A percentile compares a stretch with the other conserved stretches of the same genome.
Conservation (phyloP, 2,329 filamentous ascomycete species). For the Epichloe sylvatica region DNA sequence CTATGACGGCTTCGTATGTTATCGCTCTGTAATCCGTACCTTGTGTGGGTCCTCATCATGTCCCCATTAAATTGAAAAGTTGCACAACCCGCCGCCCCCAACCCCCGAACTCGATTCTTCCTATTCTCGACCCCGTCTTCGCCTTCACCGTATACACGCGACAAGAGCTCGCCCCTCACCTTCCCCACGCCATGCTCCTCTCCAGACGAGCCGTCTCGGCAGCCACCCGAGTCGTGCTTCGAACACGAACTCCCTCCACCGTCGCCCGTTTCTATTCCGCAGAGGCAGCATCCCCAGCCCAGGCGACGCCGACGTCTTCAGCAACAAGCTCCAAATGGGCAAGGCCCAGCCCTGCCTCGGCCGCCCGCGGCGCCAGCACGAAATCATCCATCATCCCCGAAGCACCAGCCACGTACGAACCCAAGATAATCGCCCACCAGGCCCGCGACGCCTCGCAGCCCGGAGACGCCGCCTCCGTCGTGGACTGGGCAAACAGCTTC, state of each 20-base stretch:
- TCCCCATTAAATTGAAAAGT: neutral
- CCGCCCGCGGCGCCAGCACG: neutral
- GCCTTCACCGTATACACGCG: neutral
- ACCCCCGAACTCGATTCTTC: neutral
- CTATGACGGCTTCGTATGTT: neutral
- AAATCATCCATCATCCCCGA: neutral
- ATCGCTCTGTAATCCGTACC: neutral
- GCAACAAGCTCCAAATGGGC: neutral
- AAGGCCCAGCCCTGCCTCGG: neutral
- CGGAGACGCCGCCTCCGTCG: constrained; percentile 1
- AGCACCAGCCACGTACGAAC: constrained; percentile 6
- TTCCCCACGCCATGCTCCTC: constrained; percentile 13
- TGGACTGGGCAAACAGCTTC: constrained; percentile 75
- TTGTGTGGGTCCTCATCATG: neutral
- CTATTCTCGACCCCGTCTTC: neutral
- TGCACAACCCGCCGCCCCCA: neutral
- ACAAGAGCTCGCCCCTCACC: neutral
- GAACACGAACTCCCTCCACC: constrained; percentile 9
- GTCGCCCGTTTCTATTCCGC: constrained; percentile 13
- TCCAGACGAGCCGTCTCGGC: constrained; percentile 12
- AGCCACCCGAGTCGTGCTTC: constrained; percentile 8
- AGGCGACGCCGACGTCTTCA: neutral
- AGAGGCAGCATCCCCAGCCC: constrained; percentile 4
- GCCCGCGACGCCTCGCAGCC: constrained; percentile 1
- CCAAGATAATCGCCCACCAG: constrained; percentile 9